Evolutionary conservation across 805 yeast species (phyloP), one percentile per base, ranked within the genome.

Genomic region (Metschnikowia arizonensis): DNA sequence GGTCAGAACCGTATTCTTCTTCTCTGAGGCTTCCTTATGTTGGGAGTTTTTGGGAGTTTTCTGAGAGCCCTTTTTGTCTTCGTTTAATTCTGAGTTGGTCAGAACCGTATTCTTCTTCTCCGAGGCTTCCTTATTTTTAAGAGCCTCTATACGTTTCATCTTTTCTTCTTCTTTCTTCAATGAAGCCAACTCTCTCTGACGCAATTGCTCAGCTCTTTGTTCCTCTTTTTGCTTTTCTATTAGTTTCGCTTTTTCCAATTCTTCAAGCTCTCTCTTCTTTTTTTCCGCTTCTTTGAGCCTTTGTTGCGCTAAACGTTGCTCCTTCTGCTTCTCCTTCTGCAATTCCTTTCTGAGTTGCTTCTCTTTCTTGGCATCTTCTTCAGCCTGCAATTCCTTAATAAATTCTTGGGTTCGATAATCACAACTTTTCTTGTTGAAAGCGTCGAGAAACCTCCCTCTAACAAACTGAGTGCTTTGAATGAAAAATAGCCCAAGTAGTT

Each of bases 371-470:
- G 81, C 79, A 39, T 66, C 68, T 50, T 82, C 83, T 62, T 83
- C 91, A 6, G 80, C 82, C 52, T 84, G 89, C 36, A 84, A 67
- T 57, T 85, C 91, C 58, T 76, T 80, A 48, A 85, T 71, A 50
- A 85, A 70, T 48, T 75, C 77, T 46, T 74, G 68, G 9, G 84
- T 76, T 47, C 83, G 74, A 55, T 85, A 93, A 48, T 84, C 88
- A 10, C 96, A 90, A 39, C 85, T 78, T 52, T 81, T 84, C 55
- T 84, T 90, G 50, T 85, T 85, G 59, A 83, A 89, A 0, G 95
- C 87, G 25, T 76, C 79, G 57, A 85, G 72, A 26, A 90, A 77
- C 36, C 88, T 76, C 53, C 79, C 82, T 57, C 85, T 87, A 54
- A 90, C 76, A 59, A 88, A 72, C 43, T 87, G 80, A 4, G 93